Evolutionary conservation across 139 green algal genomes (phyloP), one percentile per base, ranked within the genome.

Genomic region (Volvox africanus): DNA sequence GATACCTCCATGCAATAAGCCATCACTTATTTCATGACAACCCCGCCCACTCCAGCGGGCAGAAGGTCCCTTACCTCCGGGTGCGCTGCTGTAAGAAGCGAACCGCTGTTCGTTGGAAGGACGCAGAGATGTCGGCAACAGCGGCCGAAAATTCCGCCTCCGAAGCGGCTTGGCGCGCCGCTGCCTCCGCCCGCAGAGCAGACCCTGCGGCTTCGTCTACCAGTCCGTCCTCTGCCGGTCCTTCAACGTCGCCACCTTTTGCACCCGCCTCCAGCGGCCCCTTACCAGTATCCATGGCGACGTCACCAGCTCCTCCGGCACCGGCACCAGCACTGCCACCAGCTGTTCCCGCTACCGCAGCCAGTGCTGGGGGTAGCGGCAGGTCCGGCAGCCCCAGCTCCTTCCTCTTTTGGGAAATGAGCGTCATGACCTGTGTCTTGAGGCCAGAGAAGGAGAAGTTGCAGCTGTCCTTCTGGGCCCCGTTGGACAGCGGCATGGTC

Each of bases 401-500:
- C 77, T 85, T 86, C 35, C 76, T 77, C 19, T 85, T 76, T 33
- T 77, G 36, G 0, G 86, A 67, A 12, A 76, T 88, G 22, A 86
- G 55, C 12, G 77, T 61, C 55, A 44, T 67, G 11, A 87, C 87
- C 67, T 92, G 88, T 62, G 84, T 93, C 90, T 93, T 93, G 61
- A 91, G 61, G 24, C 90, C 90, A 13, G 22, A 94, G 92, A 73
- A 93, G 88, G 76, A 95, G 82, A 89, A 95, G 87, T 92, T 93
- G 87, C 93, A 93, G 28, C 55, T 91, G 71, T 91, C 90, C 35
- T 88, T 91, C 36, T 95, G 88, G 21, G 80, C 69, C 1, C 86
- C 85, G 80, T 85, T 89, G 61, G 89, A 55, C 62, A 91, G 77
- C 35, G 67, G 90, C 19, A 82, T 61, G 76, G 79, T 86, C 22